Base-by-base conservation (phyloP, 345 rosid genomes). In the Noccaea caerulescens region DNA sequence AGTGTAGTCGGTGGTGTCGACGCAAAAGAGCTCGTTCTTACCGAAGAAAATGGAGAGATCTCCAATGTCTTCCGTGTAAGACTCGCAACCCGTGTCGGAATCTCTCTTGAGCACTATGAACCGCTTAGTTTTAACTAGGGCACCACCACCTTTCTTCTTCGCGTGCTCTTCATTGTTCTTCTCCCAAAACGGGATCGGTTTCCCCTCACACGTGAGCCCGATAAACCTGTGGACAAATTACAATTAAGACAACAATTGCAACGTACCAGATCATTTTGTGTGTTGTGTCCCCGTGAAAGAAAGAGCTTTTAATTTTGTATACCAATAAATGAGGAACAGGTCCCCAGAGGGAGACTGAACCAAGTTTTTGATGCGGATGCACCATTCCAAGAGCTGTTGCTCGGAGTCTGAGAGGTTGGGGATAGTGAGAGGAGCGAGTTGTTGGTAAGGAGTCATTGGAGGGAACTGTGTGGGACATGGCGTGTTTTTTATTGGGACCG, bases 11-110 rank as follows among this genome's bases (percentile, higher is more conserved):
- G 32, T 18, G 12, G 62, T 30, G 14, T 57, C 16, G 62, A 57
- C 62, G 62, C 62, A 57, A 38, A 57, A 57, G 62, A 18, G 62
- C 45, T 57, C 62, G 62, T 57, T 57, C 62, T 8, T 18, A 37
- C 62, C 62, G 10, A 8, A 57, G 62, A 57, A 57, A 13, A 57
- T 57, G 39, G 13, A 57, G 13, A 57, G 62, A 37, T 57, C 30
- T 36, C 62, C 62, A 13, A 57, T 57, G 62, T 57, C 62, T 37
- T 57, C 10, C 1, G 62, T 57, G 62, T 36, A 56, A 37, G 25
- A 4, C 45, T 57, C 8, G 18, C 30, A 10, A 13, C 62, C 62
- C 6, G 9, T 57, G 62, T 36, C 62, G n/a, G 53, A 18, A 10
- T 57, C 62, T 57, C 25, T 39, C 18, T 57, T 37, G 39, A 36